phyloP scores from a whole-genome alignment of 495 filamentous ascomycete genomes.

The Hyaloscypha bicolor region DNA sequence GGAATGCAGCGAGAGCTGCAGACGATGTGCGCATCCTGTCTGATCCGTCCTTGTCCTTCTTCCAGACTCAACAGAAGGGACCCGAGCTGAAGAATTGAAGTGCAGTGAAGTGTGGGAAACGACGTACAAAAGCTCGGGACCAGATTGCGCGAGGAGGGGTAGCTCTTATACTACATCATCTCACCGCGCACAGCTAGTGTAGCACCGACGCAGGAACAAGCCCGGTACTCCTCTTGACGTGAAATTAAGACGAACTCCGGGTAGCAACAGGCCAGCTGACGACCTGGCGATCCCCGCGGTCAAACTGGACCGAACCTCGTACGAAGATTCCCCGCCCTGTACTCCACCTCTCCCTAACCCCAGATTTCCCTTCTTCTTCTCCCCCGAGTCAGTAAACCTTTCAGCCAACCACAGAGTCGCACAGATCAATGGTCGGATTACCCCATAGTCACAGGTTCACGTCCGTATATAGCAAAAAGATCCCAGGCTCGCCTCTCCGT shows the following conservation, averaged over 20 bases:
- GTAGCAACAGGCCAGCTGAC: background rate
- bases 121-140: background rate
- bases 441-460: no score
- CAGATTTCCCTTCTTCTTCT: no score
- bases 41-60: background rate
- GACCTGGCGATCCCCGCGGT: background rate
- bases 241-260: background rate
- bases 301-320: background rate
- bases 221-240: background rate
- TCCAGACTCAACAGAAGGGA: slow-evolving; percentile 16
- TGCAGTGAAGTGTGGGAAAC: background rate
- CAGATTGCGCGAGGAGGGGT: slow-evolving; percentile 19
- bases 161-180: slow-evolving; percentile 8
- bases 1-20: background rate
- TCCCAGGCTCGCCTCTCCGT: background rate
- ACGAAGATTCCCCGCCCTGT: background rate
- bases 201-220: background rate
- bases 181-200: background rate
- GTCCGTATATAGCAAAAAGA: background rate
- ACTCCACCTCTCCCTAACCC: background rate
- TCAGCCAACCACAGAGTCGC: no score
- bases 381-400: no score
- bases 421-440: no score
- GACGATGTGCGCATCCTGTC: slow-evolving; percentile 18
- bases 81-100: background rate